Percentiles rank a stretch among this genome's conserved stretches.
These are phyloP conservation scores for Populus nigra DNA, from an alignment of 345 rosid genomes.

Conservation along the genomic window DNA sequence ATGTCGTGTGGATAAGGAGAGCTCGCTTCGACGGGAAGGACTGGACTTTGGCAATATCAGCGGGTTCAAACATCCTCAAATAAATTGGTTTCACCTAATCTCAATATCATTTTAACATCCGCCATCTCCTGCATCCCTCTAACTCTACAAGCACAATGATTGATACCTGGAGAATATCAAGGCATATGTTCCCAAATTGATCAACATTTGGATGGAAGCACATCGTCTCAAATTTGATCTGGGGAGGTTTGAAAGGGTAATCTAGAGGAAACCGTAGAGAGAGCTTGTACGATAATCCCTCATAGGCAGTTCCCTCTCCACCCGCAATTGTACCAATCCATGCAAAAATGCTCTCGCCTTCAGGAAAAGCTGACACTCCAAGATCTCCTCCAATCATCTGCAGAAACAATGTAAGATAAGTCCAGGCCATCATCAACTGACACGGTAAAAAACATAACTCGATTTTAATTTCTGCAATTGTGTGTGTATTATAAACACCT, in stretches of 20 bases:
- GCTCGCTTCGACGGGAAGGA: background rate
- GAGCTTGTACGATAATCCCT: constrained; percentile 30
- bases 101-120: background rate
- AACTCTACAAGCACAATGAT: background rate
- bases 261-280: constrained; percentile 27
- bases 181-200: constrained; percentile 36
- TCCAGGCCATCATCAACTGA: background rate
- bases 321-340: constrained; percentile 35
- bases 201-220: constrained; percentile 38
- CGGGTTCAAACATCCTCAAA: background rate
- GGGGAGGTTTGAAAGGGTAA: constrained; percentile 31
- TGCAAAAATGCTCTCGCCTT: constrained; percentile 29
- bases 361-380: constrained; percentile 34
- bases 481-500: background rate
- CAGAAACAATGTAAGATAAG: background rate
- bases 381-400: constrained; percentile 32
- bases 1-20: no score
- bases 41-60: background rate
- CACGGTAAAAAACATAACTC: background rate
- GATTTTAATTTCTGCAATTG: background rate
- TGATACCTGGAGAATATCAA: constrained; percentile 35
- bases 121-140: background rate
- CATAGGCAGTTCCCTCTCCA: constrained; percentile 25
- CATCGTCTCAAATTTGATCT: constrained; percentile 28
- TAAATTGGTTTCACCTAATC: background rate